Evolutionary conservation across 176 grass and related monocot genomes (phyloP), one percentile per base, ranked within the genome.

Genomic region (Cenchrus americanus): DNA sequence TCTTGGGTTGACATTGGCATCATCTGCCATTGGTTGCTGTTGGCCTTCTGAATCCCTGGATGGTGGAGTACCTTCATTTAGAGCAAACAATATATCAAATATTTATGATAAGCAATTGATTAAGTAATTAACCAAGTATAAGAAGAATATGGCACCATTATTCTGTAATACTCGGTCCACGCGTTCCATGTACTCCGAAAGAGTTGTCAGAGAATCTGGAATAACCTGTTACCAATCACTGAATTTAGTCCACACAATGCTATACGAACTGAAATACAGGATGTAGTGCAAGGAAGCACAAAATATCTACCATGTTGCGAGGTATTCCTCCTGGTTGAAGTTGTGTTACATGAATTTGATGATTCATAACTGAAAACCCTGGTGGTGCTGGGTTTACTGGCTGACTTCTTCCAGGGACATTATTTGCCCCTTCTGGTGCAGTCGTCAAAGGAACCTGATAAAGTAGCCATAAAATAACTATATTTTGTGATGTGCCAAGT

Each of bases 131-230:
- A 78, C 19, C n/a, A 59, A 41, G 27, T 77, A 32, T 77, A 32
- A 76, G 26, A 64, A 86, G 53, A 47, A 7, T 47, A 74, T 27
- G 18, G 72, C 88, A 98, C 96, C 89, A 80, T 87, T 88, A 61
- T 84, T 95, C 86, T 83, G 92, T 80, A 98, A 73, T 49, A 85
- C 86, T 79, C 77, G 77, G 12, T 94, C 93, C 91, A 98, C 88
- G 40, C 71, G 91, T 71, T 90, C 87, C 40, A 95, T 92, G 76
- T 93, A 98, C 81, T 90, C 96, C 17, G 71, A 80, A 61, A 95
- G 87, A 76, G 89, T 93, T 50, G 32, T 92, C 68, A 98, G 37
- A 77, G 96, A 91, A 93, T 98, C 91, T 62, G 96, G 93, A 91
- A 98, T 87, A 65, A 92, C 80, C 96, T 98, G 75, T 74, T 66